These are phyloP conservation scores for Xylaria arbuscula DNA, from an alignment of 2,329 filamentous ascomycete genomes.

Conservation along the genomic window DNA sequence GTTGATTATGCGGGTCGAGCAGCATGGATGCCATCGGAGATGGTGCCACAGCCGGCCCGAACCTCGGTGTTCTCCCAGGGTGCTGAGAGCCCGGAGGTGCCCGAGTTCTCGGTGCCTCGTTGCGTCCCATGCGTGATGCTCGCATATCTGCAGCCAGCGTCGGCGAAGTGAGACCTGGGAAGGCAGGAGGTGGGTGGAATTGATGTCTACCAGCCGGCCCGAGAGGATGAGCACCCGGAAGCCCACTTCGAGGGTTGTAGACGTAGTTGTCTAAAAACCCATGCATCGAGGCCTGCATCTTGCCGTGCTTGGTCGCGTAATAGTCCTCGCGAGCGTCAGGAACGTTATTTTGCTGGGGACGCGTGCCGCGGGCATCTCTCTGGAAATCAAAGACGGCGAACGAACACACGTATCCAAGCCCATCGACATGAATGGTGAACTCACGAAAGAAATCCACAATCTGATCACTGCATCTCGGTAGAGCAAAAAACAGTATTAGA, in stretches of 20 bases:
- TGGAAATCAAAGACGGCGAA: conserved; percentile 98
- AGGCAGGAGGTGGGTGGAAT: conserved; percentile 80
- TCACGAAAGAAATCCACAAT: conserved; percentile 98
- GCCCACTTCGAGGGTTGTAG: conserved; percentile 75
- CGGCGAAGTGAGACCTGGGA: conserved; percentile 76
- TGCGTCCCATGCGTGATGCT: conserved; percentile 60
- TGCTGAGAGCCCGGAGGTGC: conserved; percentile 52
- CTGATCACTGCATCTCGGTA: conserved; percentile 89
- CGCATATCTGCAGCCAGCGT: conserved; percentile 67
- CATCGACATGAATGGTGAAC: conserved; percentile 96
- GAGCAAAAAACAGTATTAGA: conserved; percentile 84
- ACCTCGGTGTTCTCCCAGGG: conserved; percentile 56
- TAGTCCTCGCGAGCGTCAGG: conserved; percentile 89
- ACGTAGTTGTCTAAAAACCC: conserved; percentile 95
- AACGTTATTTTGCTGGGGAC: conserved; percentile 52
- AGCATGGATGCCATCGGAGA: conserved; percentile 79
- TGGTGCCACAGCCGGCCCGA: conserved; percentile 59
- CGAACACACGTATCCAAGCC: conserved; percentile 94
- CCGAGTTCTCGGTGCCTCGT: conserved; percentile 59
- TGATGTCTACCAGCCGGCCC: conserved; percentile 63
- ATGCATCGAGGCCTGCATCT: conserved; percentile 97
- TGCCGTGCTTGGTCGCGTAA: conserved; percentile 93
- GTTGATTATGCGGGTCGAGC: conserved; percentile 80
- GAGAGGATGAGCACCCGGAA: conserved; percentile 67
- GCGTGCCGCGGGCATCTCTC: conserved; percentile 70